Conservation (phyloP, 108 stramenopile species). For the Skeletonema potamos region DNA sequence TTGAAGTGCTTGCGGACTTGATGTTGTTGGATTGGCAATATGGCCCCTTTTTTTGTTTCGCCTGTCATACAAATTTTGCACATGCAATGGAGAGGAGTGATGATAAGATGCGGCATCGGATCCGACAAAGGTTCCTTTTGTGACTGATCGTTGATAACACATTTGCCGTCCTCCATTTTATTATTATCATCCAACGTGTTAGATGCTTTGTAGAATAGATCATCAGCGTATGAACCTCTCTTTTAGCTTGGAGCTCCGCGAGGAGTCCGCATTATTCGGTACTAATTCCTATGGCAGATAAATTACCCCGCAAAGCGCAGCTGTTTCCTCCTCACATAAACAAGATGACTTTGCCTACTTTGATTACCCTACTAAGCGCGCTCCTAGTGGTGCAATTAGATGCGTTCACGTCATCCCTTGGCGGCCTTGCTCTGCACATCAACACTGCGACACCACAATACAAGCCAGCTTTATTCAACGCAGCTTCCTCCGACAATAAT, state of each 20-base stretch:
- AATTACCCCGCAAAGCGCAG: too few species aligned
- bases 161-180: too few species aligned
- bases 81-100: background rate
- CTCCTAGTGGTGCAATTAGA: background rate
- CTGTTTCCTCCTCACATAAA: background rate
- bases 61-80: background rate
- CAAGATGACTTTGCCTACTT: background rate
- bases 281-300: too few species aligned
- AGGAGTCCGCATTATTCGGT: too few species aligned
- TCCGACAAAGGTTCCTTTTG: too few species aligned
- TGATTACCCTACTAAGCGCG: background rate
- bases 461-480: background rate
- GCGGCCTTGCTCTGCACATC: background rate
- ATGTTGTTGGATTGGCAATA: background rate
- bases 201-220: too few species aligned
- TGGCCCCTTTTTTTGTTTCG: background rate
- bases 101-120: background rate
- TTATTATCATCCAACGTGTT: too few species aligned
- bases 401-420: background rate
- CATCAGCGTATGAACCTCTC: too few species aligned
- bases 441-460: too few species aligned
- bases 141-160: too few species aligned
- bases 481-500: background rate
- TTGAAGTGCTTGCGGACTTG: background rate
- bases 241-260: too few species aligned